Evolutionary conservation across 257 asterid species (phyloP).

Genomic region (Euphrasia confusa): DNA sequence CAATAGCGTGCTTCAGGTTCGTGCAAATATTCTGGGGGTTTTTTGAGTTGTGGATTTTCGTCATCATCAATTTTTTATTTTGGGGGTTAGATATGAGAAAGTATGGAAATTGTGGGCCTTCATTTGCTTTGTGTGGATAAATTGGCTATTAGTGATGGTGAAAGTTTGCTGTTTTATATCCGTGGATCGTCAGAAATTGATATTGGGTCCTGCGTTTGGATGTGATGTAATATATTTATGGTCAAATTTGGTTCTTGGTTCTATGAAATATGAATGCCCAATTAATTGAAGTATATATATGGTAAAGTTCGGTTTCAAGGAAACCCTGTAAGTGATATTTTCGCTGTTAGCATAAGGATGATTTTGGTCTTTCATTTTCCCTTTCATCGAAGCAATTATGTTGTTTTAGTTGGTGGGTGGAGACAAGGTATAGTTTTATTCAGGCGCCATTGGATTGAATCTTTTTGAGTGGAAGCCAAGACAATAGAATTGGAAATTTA

Average conservation of each 20-base stretch:
- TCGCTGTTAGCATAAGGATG: conserved; percentile 7
- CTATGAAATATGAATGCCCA: neutral
- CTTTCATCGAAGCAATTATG: neutral
- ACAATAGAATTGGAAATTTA: neutral
- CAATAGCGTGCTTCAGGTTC: conserved; percentile 63
- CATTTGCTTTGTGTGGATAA: conserved; percentile 20
- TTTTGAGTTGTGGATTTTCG: conserved; percentile 15
- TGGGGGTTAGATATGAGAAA: conserved; percentile 16
- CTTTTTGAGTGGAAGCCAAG: neutral
- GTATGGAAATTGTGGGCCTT: conserved; percentile 12
- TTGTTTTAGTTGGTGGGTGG: conserved; percentile 19
- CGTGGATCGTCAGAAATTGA: conserved; percentile 5
- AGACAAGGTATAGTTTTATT: too few relatives aligned
- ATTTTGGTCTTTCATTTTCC: conserved; percentile 15
- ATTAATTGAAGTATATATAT: conserved; percentile 9
- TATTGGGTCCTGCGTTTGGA: conserved; percentile 1
- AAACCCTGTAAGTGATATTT: conserved; percentile 3
- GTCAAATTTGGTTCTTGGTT: neutral
- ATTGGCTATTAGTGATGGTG: conserved; percentile 18
- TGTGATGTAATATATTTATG: neutral
- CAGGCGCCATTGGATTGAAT: conserved; percentile 1
- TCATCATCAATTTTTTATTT: neutral
- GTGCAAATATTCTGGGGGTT: conserved; percentile 4
- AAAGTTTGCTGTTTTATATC: conserved; percentile 1
- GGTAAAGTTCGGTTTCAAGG: conserved; percentile 10